Evolutionary conservation across 1,284 basidiomycete species (phyloP).

Genomic region (Ganoderma sp.): DNA sequence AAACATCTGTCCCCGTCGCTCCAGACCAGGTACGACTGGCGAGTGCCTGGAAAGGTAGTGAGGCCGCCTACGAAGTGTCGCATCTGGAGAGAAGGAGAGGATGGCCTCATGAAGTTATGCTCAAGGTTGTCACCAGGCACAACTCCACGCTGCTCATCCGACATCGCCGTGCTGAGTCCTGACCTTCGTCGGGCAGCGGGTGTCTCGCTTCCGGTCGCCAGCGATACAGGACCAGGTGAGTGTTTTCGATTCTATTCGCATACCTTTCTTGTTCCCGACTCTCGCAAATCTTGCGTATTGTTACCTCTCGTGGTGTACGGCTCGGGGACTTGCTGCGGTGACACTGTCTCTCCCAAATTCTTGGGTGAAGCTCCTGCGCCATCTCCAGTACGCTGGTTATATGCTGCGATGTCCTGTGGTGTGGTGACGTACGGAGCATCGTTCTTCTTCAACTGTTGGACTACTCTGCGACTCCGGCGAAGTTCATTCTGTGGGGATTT

Average conservation of each 20-base stretch:
- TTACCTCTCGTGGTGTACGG: no score
- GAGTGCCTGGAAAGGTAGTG: no score
- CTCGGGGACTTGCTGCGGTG: no score
- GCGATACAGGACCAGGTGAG: neutral
- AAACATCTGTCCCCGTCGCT: neutral
- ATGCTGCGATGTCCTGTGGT: no score
- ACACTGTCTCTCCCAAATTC: no score
- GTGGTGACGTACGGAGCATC: no score
- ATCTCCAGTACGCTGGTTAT: no score
- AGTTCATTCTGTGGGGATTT: neutral
- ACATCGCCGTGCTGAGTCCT: neutral
- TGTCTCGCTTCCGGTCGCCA: no score
- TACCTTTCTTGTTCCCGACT: neutral
- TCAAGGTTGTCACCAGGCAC: no score
- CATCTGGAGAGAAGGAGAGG: constrained; percentile 9
- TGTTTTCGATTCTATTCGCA: neutral
- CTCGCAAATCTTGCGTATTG: no score
- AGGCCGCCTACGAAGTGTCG: no score
- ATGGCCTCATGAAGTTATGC: neutral
- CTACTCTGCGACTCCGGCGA: neutral
- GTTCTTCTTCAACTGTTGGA: neutral
- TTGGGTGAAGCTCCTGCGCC: no score
- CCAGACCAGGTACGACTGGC: neutral
- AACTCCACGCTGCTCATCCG: neutral
- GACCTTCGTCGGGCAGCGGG: neutral